Evolutionary conservation across 352 stramenopile species (phyloP).

Genomic region (Globisporangium nunn): DNA sequence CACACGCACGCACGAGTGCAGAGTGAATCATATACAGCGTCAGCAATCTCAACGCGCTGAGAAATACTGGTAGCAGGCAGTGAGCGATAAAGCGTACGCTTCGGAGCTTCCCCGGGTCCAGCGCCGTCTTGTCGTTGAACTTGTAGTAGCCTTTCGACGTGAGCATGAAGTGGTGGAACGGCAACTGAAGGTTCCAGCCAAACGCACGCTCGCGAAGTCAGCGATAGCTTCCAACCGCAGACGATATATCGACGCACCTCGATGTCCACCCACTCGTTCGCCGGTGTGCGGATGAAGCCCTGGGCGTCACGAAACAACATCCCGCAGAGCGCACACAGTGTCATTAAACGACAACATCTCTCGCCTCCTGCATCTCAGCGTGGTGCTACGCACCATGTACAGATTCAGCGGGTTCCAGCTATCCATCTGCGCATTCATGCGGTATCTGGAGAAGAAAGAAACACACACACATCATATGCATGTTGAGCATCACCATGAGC

Average conservation of each 20-base stretch:
- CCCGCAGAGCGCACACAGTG: not conserved
- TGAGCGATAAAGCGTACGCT: slow-evolving; percentile 31
- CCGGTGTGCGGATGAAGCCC: slow-evolving; percentile 75
- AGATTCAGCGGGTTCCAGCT: slow-evolving; percentile 85
- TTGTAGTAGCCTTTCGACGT: slow-evolving; percentile 82
- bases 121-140: slow-evolving; percentile 61
- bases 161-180: slow-evolving; percentile 74
- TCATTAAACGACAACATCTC: not conserved
- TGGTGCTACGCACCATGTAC: slow-evolving; percentile 53
- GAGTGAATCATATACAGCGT: not conserved
- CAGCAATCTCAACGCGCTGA: not conserved
- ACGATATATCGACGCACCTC: slow-evolving; percentile 27
- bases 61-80: too few relatives aligned
- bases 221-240: not conserved
- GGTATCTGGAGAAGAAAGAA: slow-evolving; percentile 28
- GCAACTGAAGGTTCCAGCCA: slow-evolving; percentile 26
- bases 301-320: slow-evolving; percentile 11
- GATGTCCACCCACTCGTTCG: slow-evolving; percentile 80
- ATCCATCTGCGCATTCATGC: slow-evolving; percentile 81
- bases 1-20: not conserved
- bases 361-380: not conserved
- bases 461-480: not conserved
- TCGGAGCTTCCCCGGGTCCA: slow-evolving; percentile 69
- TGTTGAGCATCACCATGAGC: too few relatives aligned
- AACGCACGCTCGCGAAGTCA: not conserved